phyloP scores from a whole-genome alignment of 768 basidiomycete species.

The Amanita brunnescens region DNA sequence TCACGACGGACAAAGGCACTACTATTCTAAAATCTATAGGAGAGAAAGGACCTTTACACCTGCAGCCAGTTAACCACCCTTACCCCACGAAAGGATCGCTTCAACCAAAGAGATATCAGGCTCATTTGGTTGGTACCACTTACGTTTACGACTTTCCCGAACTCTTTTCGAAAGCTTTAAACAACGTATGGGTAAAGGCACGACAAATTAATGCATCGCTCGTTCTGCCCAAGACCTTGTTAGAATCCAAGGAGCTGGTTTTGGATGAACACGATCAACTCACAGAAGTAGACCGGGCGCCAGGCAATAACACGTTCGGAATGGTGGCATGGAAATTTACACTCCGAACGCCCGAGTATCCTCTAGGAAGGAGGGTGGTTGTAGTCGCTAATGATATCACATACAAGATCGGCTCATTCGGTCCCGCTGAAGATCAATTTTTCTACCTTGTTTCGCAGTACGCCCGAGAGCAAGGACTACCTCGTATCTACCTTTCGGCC shows the following conservation, averaged over 20 bases:
- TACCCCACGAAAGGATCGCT: conserved; percentile 98
- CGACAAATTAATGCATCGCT: conserved; percentile 57
- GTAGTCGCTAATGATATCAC: conserved; percentile 98
- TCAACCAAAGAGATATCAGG: conserved; percentile 98
- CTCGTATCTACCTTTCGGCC: conserved; percentile 95
- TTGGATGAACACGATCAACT: conserved; percentile 90
- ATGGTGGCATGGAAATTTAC: conserved; percentile 99
- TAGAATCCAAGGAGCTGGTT: conserved; percentile 86
- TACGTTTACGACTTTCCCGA: conserved; percentile 99
- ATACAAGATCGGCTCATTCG: conserved; percentile 97
- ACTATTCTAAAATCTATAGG: conserved; percentile 97
- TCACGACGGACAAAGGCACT: conserved; percentile 90
- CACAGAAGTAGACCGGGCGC: conserved; percentile 82
- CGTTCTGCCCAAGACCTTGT: conserved; percentile 63
- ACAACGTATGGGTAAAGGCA: conserved; percentile 83
- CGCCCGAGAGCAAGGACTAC: conserved; percentile 80
- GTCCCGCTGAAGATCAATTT: conserved; percentile 91
- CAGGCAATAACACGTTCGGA: conserved; percentile 91
- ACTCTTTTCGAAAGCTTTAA: conserved; percentile 93
- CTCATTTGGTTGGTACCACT: conserved; percentile 95
- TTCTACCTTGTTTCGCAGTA: conserved; percentile 94
- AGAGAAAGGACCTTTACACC: conserved; percentile 92
- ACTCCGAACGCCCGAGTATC: conserved; percentile 86
- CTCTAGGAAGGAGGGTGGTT: conserved; percentile 76
- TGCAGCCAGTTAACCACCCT: conserved; percentile 87